Evolutionary conservation across 768 basidiomycete species (phyloP).

Genomic region (Naganishia onofrii): DNA sequence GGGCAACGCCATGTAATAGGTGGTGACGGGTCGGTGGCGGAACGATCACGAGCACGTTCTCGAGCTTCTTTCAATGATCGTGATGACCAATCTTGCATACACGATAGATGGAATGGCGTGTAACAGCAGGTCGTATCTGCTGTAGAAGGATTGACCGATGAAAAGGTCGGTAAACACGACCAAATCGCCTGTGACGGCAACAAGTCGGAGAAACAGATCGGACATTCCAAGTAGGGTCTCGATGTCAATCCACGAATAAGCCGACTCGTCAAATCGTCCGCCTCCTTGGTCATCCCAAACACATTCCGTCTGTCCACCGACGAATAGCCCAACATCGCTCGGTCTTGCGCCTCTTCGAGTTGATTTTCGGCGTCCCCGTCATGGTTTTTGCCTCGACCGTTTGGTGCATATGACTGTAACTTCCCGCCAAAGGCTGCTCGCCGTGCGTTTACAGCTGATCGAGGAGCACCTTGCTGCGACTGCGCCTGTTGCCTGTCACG

Average conservation of each 20-base stretch:
- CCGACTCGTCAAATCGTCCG: conserved; percentile 22
- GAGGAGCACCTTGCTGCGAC: neutral
- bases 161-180: conserved; percentile 64
- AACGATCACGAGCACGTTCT: conserved; percentile 58
- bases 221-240: conserved; percentile 20
- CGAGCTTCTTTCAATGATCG: conserved; percentile 70
- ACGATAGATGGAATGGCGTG: conserved; percentile 85
- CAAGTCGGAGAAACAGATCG: conserved; percentile 69
- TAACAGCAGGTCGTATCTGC: conserved; percentile 68
- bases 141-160: conserved; percentile 31
- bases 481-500: neutral
- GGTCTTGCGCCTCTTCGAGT: conserved; percentile 26
- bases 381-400: conserved; percentile 1
- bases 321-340: conserved; percentile 22
- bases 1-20: conserved; percentile 78
- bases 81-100: conserved; percentile 79
- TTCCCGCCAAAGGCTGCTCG: conserved; percentile 22
- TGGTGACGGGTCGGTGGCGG: conserved; percentile 61
- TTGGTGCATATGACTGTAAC: neutral
- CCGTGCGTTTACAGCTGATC: neutral
- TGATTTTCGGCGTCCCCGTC: conserved; percentile 17
- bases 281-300: conserved; percentile 26
- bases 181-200: conserved; percentile 76
- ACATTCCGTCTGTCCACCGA: conserved; percentile 10
- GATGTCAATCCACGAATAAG: conserved; percentile 22